Conservation (phyloP, 2,329 filamentous ascomycete species). For the Alternaria conjuncta region DNA sequence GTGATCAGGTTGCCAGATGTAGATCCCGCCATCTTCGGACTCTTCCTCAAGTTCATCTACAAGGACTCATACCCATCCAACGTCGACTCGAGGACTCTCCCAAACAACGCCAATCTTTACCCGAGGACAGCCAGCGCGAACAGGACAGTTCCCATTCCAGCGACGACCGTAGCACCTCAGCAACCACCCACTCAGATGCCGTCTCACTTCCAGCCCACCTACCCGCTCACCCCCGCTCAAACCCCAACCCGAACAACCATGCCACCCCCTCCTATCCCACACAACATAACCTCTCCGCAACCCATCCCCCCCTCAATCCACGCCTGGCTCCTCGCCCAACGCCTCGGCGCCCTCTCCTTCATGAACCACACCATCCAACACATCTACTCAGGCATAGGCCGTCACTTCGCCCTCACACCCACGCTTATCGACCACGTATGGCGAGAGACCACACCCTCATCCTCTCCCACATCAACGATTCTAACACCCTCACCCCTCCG, state of each 20-base stretch:
- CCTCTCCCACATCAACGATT: background rate
- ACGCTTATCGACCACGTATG: slow-evolving; percentile 17
- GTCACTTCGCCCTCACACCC: slow-evolving; percentile 17
- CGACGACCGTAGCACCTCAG: background rate
- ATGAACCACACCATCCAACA: slow-evolving; percentile 20
- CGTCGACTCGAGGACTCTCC: slow-evolving; percentile 5
- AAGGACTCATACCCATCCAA: slow-evolving; percentile 19
- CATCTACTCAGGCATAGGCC: slow-evolving; percentile 18
- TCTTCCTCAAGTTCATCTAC: slow-evolving; percentile 33
- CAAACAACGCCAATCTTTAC: background rate
- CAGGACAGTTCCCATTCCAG: background rate
- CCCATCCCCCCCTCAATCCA: slow-evolving; percentile 13
- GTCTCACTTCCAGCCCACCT: background rate
- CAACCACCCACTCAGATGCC: too few relatives aligned
- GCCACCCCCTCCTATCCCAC: background rate
- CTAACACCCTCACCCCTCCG: slow-evolving; percentile 3
- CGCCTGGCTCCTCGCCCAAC: slow-evolving; percentile 25
- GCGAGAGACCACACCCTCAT: background rate
- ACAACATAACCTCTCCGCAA: background rate
- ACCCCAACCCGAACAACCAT: background rate
- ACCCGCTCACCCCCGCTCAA: background rate
- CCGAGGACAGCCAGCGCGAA: background rate
- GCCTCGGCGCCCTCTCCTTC: slow-evolving; percentile 16
- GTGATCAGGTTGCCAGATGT: slow-evolving; percentile 10
- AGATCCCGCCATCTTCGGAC: slow-evolving; percentile 21